Evolutionary conservation across 306 rosid genomes (phyloP).

Genomic region (Begonia peltatifolia): DNA sequence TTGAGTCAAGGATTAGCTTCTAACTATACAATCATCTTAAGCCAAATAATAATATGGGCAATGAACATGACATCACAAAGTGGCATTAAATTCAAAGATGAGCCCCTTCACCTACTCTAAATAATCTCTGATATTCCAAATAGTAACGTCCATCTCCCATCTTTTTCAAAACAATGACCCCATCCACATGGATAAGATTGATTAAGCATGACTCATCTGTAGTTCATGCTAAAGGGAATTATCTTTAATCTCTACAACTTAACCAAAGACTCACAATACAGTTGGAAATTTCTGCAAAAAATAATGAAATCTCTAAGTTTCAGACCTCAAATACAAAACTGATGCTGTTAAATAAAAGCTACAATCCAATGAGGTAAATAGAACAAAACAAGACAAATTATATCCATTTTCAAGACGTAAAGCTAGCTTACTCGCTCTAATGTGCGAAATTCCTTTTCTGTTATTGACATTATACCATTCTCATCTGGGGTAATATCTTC

Average conservation of each 20-base stretch:
- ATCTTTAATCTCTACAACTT: no score
- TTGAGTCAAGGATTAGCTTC: no score
- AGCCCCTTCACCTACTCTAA: constrained; percentile 13
- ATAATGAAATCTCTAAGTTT: no score
- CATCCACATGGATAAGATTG: constrained; percentile 1
- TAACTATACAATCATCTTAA: no score
- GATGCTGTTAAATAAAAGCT: constrained; percentile 15
- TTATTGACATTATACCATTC: constrained; percentile 54
- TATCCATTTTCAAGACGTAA: constrained; percentile 21
- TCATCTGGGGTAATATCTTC: constrained; percentile 47
- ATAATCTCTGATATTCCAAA: constrained; percentile 8
- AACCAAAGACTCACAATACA: no score
- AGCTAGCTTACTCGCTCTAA: constrained; percentile 25
- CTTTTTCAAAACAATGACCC: constrained; percentile 5
- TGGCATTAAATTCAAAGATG: constrained; percentile 2
- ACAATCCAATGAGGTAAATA: constrained; percentile 3
- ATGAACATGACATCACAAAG: neutral
- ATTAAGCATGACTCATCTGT: no score
- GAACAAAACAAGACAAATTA: constrained; percentile 3
- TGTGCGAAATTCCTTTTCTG: constrained; percentile 60
- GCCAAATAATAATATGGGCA: neutral
- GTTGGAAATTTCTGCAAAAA: no score
- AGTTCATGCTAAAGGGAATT: no score
- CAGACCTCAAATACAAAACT: constrained; percentile 20
- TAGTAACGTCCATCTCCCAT: constrained; percentile 3